phyloP scores from a whole-genome alignment of 2,329 filamentous ascomycete species.

The Trichoderma arundinaceum region DNA sequence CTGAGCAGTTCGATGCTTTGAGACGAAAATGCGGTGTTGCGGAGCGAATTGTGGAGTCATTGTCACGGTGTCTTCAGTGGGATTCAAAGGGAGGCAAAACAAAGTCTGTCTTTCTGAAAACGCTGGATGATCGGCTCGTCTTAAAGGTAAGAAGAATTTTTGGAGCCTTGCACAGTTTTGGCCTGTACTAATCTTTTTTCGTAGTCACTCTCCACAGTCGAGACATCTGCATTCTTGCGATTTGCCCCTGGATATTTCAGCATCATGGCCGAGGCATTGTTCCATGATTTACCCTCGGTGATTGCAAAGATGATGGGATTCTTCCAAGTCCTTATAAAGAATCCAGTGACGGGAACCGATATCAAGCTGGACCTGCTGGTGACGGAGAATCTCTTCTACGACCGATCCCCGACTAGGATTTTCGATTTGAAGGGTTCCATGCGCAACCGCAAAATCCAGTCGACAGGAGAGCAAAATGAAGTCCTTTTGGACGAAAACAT shows the following conservation, averaged over 20 bases:
- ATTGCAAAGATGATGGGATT: slow-evolving; percentile 99
- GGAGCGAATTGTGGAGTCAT: slow-evolving; percentile 91
- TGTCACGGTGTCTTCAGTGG: slow-evolving; percentile 96
- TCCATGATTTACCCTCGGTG: slow-evolving; percentile 92
- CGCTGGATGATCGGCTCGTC: slow-evolving; percentile 90
- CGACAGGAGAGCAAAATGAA: slow-evolving; percentile 93
- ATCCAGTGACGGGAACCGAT: slow-evolving; percentile 86
- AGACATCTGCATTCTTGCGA: slow-evolving; percentile 90
- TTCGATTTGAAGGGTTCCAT: slow-evolving; percentile 98
- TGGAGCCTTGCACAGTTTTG: background rate
- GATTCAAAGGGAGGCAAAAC: slow-evolving; percentile 98
- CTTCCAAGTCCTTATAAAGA: slow-evolving; percentile 97
- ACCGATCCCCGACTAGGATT: slow-evolving; percentile 84
- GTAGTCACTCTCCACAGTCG: slow-evolving; percentile 82
- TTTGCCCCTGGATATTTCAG: slow-evolving; percentile 97
- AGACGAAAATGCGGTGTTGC: slow-evolving; percentile 90
- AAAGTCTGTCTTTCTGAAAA: slow-evolving; percentile 96
- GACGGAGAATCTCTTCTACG: slow-evolving; percentile 98
- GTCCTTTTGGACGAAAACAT: slow-evolving; percentile 98
- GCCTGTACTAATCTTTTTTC: slow-evolving; percentile 2
- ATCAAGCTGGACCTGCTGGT: slow-evolving; percentile 93
- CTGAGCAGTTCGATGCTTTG: slow-evolving; percentile 95
- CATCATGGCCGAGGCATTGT: slow-evolving; percentile 95
- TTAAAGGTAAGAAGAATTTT: slow-evolving; percentile 62
- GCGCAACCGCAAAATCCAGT: slow-evolving; percentile 97